Percentiles rank a stretch among this genome's conserved stretches.
Conservation (phyloP, 768 basidiomycete species). For the Pulveroboletus frians region DNA sequence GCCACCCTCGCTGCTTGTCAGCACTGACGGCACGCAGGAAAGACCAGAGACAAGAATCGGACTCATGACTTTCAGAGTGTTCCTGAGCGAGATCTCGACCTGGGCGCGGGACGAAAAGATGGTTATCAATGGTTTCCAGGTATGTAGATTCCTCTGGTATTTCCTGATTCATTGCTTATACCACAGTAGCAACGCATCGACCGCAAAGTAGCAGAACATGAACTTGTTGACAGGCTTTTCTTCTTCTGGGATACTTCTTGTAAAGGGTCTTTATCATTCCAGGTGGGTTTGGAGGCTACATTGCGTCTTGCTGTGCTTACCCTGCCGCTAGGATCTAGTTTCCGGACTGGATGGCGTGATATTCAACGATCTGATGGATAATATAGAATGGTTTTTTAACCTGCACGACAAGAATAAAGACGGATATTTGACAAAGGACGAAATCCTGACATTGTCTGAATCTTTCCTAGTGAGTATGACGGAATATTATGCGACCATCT, state of each 20-base stretch:
- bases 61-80: slow-evolving; percentile 77
- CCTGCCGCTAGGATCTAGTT: slow-evolving; percentile 67
- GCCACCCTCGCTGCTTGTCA: slow-evolving; percentile 47
- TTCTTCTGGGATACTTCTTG: slow-evolving; percentile 88
- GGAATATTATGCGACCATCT: neutral
- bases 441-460: slow-evolving; percentile 92
- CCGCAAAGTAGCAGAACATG: slow-evolving; percentile 89
- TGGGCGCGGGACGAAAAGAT: slow-evolving; percentile 96
- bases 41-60: slow-evolving; percentile 88
- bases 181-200: slow-evolving; percentile 72
- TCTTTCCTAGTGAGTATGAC: slow-evolving; percentile 64
- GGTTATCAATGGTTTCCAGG: slow-evolving; percentile 89
- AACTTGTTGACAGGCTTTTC: slow-evolving; percentile 90
- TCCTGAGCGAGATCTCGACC: slow-evolving; percentile 87
- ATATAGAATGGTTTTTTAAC: slow-evolving; percentile 98
- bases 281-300: slow-evolving; percentile 43
- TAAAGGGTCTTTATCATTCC: slow-evolving; percentile 82
- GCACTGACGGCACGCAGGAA: slow-evolving; percentile 59
- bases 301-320: slow-evolving; percentile 1
- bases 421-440: slow-evolving; percentile 92
- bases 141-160: slow-evolving; percentile 25
- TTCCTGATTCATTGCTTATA: slow-evolving; percentile 1
- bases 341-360: slow-evolving; percentile 86
- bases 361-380: slow-evolving; percentile 97
- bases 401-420: slow-evolving; percentile 96